phyloP scores from a whole-genome alignment of 768 basidiomycete genomes.

The Boletus reticulatus region DNA sequence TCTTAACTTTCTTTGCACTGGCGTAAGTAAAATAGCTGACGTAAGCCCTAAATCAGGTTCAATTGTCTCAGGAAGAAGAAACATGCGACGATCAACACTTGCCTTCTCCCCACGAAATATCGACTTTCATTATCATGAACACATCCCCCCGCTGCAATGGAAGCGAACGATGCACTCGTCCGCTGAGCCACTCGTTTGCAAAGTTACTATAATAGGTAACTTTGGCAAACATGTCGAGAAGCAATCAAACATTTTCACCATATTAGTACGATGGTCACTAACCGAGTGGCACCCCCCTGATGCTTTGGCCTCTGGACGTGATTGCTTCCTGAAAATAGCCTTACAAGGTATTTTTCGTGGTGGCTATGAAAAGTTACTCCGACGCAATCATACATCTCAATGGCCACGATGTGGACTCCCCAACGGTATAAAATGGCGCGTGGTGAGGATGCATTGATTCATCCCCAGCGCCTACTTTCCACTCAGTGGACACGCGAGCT shows the following conservation, averaged over 20 bases:
- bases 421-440: conserved; percentile 16
- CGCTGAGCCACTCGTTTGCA: conserved; percentile 2
- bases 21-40: too few species aligned
- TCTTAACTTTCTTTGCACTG: too few species aligned
- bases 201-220: conserved; percentile 1
- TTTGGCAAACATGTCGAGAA: conserved; percentile 11
- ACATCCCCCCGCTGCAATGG: not conserved
- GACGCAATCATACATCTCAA: conserved; percentile 24
- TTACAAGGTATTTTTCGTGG: conserved; percentile 18
- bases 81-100: not conserved
- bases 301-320: conserved; percentile 12
- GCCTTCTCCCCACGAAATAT: not conserved
- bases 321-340: conserved; percentile 19
- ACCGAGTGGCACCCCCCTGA: conserved; percentile 22
- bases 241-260: conserved; percentile 19
- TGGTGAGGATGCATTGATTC: not conserved
- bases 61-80: conserved; percentile 5
- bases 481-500: not conserved
- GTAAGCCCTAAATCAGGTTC: not conserved
- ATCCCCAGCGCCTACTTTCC: not conserved
- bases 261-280: conserved; percentile 8
- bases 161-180: not conserved
- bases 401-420: conserved; percentile 11
- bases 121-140: not conserved
- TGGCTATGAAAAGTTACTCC: conserved; percentile 21